These are phyloP conservation scores for Paspalum notatum DNA, from an alignment of 176 grass and related monocot genomes.

Conservation along the genomic window DNA sequence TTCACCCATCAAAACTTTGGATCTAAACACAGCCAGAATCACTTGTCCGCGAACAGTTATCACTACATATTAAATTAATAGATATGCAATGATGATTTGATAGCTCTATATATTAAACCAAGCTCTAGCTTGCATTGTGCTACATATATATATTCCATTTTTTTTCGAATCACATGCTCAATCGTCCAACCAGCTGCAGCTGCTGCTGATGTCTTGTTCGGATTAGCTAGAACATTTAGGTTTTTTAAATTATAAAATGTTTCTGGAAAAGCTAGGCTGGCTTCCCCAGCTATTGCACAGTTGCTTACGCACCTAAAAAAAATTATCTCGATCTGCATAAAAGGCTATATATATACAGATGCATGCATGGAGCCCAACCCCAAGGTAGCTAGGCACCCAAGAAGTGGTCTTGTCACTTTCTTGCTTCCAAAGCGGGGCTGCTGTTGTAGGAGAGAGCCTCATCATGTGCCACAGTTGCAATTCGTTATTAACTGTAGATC, in stretches of 20 bases:
- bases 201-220: too few species aligned
- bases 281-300: too few species aligned
- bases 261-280: too few species aligned
- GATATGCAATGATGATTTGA: not conserved
- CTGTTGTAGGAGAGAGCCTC: not conserved
- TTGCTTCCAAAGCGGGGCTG: conserved; percentile 26
- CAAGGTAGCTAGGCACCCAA: not conserved
- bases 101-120: not conserved
- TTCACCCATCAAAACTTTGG: too few species aligned
- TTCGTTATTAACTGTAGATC: conserved; percentile 37
- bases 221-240: too few species aligned
- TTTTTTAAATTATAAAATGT: too few species aligned
- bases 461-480: conserved; percentile 21
- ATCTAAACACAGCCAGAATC: too few species aligned
- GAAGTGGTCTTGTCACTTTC: conserved; percentile 29
- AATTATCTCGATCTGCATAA: conserved; percentile 22
- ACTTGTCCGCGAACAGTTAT: not conserved
- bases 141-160: not conserved
- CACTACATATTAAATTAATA: not conserved
- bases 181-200: not conserved
- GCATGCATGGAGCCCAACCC: not conserved
- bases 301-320: too few species aligned
- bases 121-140: not conserved
- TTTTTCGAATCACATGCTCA: not conserved
- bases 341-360: conserved; percentile 1